Evolutionary conservation across 257 asterid genomes (phyloP).

Genomic region (Rehmannia glutinosa): DNA sequence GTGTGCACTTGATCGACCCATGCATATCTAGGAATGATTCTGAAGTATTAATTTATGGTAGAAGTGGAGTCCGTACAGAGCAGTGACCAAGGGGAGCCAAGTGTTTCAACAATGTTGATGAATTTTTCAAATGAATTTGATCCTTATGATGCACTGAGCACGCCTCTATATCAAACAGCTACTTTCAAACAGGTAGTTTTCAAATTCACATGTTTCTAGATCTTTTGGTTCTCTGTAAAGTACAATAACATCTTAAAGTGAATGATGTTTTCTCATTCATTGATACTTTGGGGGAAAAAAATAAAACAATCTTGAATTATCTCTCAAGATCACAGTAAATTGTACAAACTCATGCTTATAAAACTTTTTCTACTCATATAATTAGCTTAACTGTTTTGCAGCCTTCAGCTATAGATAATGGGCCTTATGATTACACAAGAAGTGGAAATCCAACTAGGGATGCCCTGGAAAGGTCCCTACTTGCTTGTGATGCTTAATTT

Average conservation of each 20-base stretch:
- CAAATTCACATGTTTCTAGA: not conserved
- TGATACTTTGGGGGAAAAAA: no score
- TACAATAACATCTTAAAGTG: no score
- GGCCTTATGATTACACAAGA: slow-evolving; percentile 90
- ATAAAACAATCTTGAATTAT: not conserved
- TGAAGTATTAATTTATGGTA: slow-evolving; percentile 23
- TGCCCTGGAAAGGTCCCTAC: slow-evolving; percentile 65
- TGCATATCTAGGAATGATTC: no score
- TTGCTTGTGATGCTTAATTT: slow-evolving; percentile 12
- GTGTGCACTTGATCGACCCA: no score
- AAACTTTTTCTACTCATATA: not conserved
- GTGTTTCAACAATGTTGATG: slow-evolving; percentile 84
- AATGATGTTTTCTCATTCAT: no score
- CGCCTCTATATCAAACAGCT: slow-evolving; percentile 97
- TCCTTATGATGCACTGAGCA: slow-evolving; percentile 81
- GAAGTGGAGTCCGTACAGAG: slow-evolving; percentile 30
- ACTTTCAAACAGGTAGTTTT: slow-evolving; percentile 88
- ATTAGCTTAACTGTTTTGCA: slow-evolving; percentile 24
- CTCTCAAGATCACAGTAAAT: not conserved
- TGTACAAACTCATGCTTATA: not conserved
- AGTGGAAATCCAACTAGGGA: slow-evolving; percentile 98
- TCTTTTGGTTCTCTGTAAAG: not conserved
- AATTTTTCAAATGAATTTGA: slow-evolving; percentile 81
- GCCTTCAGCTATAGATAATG: slow-evolving; percentile 88
- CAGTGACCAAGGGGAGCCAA: slow-evolving; percentile 40